Conservation (phyloP, 192 early-diverging fungal species). For the Linnemannia zychae region DNA sequence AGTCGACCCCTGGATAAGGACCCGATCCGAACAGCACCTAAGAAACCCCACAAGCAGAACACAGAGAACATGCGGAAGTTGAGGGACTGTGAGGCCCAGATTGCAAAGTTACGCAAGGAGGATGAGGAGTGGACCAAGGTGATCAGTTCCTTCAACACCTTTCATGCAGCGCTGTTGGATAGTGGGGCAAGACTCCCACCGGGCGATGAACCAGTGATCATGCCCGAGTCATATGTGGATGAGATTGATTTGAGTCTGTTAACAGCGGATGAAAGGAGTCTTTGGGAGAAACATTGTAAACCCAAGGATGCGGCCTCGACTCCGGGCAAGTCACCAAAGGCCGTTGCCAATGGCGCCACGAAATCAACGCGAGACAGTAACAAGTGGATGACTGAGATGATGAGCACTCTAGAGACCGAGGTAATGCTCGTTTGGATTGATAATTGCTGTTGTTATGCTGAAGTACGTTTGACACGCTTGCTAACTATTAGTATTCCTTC, state of each 20-base stretch:
- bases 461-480: too few species aligned
- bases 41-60: constrained; percentile 48
- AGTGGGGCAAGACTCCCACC: constrained; percentile 25
- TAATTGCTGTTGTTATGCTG: background rate
- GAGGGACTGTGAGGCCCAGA: constrained; percentile 42
- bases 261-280: constrained; percentile 43
- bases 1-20: constrained; percentile 31
- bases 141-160: constrained; percentile 49
- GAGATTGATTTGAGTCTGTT: constrained; percentile 37
- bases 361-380: constrained; percentile 9
- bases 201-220: constrained; percentile 20
- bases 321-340: background rate
- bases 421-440: constrained; percentile 1
- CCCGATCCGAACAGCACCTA: constrained; percentile 24
- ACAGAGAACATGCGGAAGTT: constrained; percentile 34
- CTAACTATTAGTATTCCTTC: background rate
- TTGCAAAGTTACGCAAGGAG: constrained; percentile 44
- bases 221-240: constrained; percentile 12
- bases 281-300: constrained; percentile 48
- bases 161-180: constrained; percentile 48
- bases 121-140: constrained; percentile 48
- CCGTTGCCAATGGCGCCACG: background rate
- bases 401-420: constrained; percentile 49
- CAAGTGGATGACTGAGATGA: constrained; percentile 49
- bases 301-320: background rate